Evolutionary conservation across 345 rosid species (phyloP).

Genomic region (Theobroma cacao): DNA sequence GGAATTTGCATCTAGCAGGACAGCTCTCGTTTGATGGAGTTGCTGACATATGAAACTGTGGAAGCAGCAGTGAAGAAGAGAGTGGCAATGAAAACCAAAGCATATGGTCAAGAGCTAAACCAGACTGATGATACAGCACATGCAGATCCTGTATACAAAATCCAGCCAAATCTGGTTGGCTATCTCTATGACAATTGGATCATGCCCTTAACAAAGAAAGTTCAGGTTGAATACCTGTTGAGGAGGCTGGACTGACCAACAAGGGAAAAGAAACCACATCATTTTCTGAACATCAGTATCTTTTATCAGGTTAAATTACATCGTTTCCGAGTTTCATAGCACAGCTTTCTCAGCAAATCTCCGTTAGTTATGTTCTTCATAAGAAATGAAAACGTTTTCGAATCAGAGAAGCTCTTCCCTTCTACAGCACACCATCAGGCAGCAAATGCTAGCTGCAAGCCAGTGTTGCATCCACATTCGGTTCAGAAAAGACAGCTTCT

Average conservation of each 20-base stretch:
- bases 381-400: neutral
- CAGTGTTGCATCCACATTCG: neutral
- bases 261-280: neutral
- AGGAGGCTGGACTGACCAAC: conserved; percentile 49
- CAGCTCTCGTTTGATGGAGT: conserved; percentile 37
- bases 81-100: conserved; percentile 54
- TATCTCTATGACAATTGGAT: conserved; percentile 56
- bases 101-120: conserved; percentile 43
- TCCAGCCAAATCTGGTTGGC: conserved; percentile 53
- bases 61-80: conserved; percentile 55
- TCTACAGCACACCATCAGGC: neutral
- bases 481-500: neutral
- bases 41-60: conserved; percentile 48
- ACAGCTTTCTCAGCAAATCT: neutral
- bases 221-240: conserved; percentile 60
- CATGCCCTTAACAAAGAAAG: conserved; percentile 71
- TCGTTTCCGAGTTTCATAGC: neutral
- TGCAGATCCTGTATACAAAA: conserved; percentile 47
- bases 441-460: neutral
- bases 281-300: neutral
- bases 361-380: neutral
- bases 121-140: conserved; percentile 4
- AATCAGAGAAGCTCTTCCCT: neutral
- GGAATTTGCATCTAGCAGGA: conserved; percentile 37
- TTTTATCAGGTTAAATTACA: neutral